phyloP scores from a whole-genome alignment of 192 early-diverging fungal genomes.

The Allomyces macrogynus region DNA sequence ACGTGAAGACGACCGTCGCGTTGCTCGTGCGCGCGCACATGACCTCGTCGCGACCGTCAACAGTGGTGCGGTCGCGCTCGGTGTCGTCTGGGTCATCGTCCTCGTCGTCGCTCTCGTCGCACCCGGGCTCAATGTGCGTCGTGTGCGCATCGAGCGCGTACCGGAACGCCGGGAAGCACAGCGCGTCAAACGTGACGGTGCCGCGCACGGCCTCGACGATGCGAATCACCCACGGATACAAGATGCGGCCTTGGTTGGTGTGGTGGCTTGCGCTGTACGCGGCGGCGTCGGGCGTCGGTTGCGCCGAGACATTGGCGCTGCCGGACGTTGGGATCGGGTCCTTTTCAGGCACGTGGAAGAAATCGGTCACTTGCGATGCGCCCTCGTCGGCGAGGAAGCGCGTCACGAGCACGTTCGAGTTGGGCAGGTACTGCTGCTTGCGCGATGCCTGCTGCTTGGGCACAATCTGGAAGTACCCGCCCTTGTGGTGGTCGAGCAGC shows the following conservation, averaged over 20 bases:
- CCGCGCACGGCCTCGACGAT: slow-evolving; percentile 42
- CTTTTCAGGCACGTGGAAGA: slow-evolving; percentile 44
- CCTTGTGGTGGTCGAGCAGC: slow-evolving; percentile 49
- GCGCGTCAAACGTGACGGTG: slow-evolving; percentile 32
- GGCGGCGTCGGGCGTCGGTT: no score
- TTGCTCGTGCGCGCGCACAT: slow-evolving; percentile 1
- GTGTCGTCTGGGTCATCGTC: neutral
- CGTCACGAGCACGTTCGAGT: slow-evolving; percentile 53
- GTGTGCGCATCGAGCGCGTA: slow-evolving; percentile 40
- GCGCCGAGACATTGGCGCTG: slow-evolving; percentile 10
- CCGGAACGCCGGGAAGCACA: slow-evolving; percentile 58
- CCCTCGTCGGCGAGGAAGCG: slow-evolving; percentile 49
- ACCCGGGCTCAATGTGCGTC: slow-evolving; percentile 20
- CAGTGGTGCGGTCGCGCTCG: neutral
- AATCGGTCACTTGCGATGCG: slow-evolving; percentile 41
- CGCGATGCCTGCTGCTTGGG: slow-evolving; percentile 24
- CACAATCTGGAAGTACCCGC: slow-evolving; percentile 46
- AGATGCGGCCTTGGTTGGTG: neutral
- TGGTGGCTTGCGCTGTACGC: no score
- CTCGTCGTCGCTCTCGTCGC: slow-evolving; percentile 1
- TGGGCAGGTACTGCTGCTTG: slow-evolving; percentile 63
- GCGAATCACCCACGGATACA: slow-evolving; percentile 49
- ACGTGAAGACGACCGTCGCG: slow-evolving; percentile 29
- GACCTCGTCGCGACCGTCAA: slow-evolving; percentile 6
- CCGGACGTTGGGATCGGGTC: slow-evolving; percentile 1